Evolutionary conservation across 2,329 filamentous ascomycete species (phyloP), one percentile per base, ranked within the genome.

Genomic region (Cordyceps tenuipes): DNA sequence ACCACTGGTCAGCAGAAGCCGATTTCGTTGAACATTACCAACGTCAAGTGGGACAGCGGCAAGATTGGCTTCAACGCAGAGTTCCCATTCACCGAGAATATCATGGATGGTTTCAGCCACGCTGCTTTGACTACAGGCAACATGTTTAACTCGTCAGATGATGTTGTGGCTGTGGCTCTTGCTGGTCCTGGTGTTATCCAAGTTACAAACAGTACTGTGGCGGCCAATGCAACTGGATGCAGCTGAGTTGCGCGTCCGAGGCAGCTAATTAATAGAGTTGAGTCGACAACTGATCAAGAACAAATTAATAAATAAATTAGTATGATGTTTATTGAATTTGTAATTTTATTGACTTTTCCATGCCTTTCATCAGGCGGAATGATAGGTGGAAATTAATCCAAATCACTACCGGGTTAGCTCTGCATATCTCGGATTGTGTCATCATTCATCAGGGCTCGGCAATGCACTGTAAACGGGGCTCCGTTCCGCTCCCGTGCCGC

Each of bases 121-220:
- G 69, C 66, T 43, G 68, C 68, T 17, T 59, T 71, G 53, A 71
- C 69, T 1, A 68, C 64, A 8, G 61, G 60, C 12, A 60, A 62
- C 31, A 57, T 63, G 13, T 70, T 71, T 53, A 52, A 62, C 12
- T 65, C 50, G 5, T 61, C 66, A 0, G 65, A 67, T 31, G 68
- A 64, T n/a, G 57, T 73, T 1, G 62, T 64, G 0, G 61, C 61
- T 4, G 51, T 56, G 10, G 68, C 71, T 3, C 63, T 73, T 1
- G 71, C 70, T 21, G 71, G 66, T 2, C 71, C 71, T 13, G 70
- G 64, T 31, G 36, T 72, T 26, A 72, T 73, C n/a, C 71, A 73
- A 62, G 70, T 70, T 36, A 15, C 3, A 15, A 21, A 48, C 21
- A 21, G 39, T 0, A 43, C 36, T 5, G n/a, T 4, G 10, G n/a